Evolutionary conservation across 441 rosid genomes (phyloP), one percentile per base, ranked within the genome.

Genomic region (Adansonia gregorii): DNA sequence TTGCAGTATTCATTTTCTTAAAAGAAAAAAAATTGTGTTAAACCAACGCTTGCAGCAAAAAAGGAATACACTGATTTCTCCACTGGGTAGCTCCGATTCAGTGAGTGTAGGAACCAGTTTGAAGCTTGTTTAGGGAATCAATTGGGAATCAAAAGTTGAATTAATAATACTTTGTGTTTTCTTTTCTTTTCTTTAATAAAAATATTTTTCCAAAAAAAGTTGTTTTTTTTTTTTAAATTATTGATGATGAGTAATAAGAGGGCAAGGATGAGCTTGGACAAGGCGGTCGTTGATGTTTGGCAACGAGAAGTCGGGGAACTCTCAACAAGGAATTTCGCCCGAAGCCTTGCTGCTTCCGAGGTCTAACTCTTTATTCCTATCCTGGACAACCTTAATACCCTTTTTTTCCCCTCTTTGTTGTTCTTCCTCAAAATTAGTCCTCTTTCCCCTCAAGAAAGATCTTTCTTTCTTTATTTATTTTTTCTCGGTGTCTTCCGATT

Each of bases 321-420:
- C 76, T 88, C 95, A 61, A 63, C 90, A 46, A 86, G 93, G 45
- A 83, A 70, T 68, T 95, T 95, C 90, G 87, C 85, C 3, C 86
- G 82, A 82, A 93, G 97, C 6, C 89, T 89, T 82, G 86, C 86
- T 52, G 97, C 88, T 68, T 94, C 98, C 1, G 85, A 94, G 99
- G 99, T 95, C 27, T 46, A 7, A 39, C 65, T 19, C 73, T 72
- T 8, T 12, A 45, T 68, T 15, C 67, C 74, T 39, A 5, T 78
- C 17, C 48, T 3, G 51, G 43, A 55, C 60, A 35, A 35, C 39
- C 39, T 35, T 35, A 35, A 35, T 35, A 35, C 39, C 39, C 39
- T 35, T 3, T 35, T 35, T 35, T 35, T 35, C 5, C 39, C 19
- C n/a, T 45, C 10, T 45, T 1, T 45, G 10, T 8, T 8, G 10